phyloP scores from a whole-genome alignment of 139 green algal genomes.

The Tetratostichococcus sp. region DNA sequence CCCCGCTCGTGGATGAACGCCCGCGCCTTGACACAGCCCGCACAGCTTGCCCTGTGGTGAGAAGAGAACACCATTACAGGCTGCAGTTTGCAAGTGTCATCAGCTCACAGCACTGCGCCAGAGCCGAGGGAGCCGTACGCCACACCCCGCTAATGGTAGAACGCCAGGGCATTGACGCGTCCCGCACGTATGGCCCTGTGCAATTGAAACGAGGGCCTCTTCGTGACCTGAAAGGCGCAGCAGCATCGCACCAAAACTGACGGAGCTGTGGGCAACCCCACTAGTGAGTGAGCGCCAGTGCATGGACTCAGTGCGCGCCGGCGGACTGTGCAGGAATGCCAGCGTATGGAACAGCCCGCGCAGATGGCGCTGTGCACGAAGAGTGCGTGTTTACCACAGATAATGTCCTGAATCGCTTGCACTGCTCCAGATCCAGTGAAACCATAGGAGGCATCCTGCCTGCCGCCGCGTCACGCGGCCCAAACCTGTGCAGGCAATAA shows the following conservation, averaged over 20 bases:
- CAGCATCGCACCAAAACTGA: slow-evolving; percentile 60
- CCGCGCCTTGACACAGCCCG: slow-evolving; percentile 45
- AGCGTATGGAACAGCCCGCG: slow-evolving; percentile 50
- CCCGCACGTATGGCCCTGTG: slow-evolving; percentile 30
- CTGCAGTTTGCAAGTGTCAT: too few relatives aligned
- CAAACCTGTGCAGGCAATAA: too few relatives aligned
- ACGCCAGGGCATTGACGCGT: slow-evolving; percentile 49
- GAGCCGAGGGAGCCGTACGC: slow-evolving; percentile 65
- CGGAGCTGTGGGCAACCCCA: slow-evolving; percentile 63
- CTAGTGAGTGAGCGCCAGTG: slow-evolving; percentile 55
- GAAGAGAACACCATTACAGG: too few relatives aligned
- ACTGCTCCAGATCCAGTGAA: too few relatives aligned
- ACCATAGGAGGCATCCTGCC: too few relatives aligned
- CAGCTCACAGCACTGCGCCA: slow-evolving; percentile 62
- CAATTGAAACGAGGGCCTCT: too few relatives aligned
- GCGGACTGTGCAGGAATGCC: too few relatives aligned
- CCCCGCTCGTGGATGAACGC: slow-evolving; percentile 47
- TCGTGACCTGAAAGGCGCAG: too few relatives aligned
- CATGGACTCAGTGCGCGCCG: slow-evolving; percentile 30
- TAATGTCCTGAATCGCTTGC: too few relatives aligned
- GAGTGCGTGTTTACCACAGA: too few relatives aligned
- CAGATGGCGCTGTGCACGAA: slow-evolving; percentile 69
- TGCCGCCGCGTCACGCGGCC: too few relatives aligned
- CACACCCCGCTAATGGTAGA: slow-evolving; percentile 51
- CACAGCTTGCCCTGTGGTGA: slow-evolving; percentile 29